Evolutionary conservation across 2,329 filamentous ascomycete species (phyloP).

Genomic region (Cadophora gregata): DNA sequence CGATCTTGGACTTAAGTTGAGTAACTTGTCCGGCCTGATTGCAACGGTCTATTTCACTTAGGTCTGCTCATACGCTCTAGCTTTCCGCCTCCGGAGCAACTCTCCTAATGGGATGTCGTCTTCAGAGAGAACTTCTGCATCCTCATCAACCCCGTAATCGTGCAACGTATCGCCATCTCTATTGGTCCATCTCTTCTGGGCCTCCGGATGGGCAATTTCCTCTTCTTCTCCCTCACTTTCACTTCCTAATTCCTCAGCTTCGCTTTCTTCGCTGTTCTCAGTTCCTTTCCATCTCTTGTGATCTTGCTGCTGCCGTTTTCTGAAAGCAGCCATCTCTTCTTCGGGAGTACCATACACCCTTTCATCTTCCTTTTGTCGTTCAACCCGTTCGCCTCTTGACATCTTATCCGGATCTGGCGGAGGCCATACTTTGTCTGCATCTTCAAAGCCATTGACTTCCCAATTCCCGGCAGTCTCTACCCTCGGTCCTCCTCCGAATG

Average conservation of each 20-base stretch:
- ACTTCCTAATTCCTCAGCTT: conserved; percentile 39
- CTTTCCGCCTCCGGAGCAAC: conserved; percentile 62
- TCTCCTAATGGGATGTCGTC: conserved; percentile 75
- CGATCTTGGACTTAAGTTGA: neutral
- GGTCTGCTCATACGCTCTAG: conserved; percentile 12
- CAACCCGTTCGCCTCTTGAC: conserved; percentile 36
- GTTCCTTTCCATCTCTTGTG: conserved; percentile 45
- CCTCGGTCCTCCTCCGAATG: conserved; percentile 61
- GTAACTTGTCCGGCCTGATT: neutral
- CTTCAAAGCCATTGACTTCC: conserved; percentile 81
- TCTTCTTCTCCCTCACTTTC: conserved; percentile 43
- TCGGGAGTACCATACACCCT: conserved; percentile 42
- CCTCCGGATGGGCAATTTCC: conserved; percentile 53
- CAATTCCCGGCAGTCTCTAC: conserved; percentile 54
- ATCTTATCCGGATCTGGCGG: conserved; percentile 67
- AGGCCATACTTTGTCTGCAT: conserved; percentile 64
- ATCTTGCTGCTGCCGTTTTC: conserved; percentile 56
- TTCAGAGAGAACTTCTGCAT: conserved; percentile 64
- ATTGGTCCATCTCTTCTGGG: conserved; percentile 67
- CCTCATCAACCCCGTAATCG: conserved; percentile 83
- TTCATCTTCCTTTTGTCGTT: conserved; percentile 18
- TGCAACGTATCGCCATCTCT: conserved; percentile 74
- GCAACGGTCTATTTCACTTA: neutral
- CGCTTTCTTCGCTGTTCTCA: conserved; percentile 36
- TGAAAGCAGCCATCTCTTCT: conserved; percentile 54